A percentile compares a stretch with the other conserved stretches of the same genome.
Evolutionary conservation across 2,329 filamentous ascomycete genomes (phyloP).

Genomic region (Chaetomium olivaceum): DNA sequence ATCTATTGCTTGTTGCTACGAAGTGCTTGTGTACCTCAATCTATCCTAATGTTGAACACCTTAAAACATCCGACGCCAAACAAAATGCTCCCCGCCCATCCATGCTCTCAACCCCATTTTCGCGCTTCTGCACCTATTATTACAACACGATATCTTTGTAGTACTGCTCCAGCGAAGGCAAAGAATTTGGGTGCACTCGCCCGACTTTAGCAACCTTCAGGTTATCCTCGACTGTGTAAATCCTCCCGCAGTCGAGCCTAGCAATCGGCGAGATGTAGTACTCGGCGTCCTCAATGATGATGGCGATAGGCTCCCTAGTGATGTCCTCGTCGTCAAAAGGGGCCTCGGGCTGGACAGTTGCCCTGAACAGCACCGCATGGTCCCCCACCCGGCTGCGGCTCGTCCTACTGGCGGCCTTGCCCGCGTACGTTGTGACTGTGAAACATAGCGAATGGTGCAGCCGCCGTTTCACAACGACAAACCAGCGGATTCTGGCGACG

Average conservation of each 20-base stretch:
- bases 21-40: not conserved
- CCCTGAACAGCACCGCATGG: constrained; percentile 32
- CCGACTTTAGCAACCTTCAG: constrained; percentile 35
- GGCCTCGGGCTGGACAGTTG: constrained; percentile 26
- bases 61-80: not conserved
- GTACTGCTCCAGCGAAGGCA: constrained; percentile 29
- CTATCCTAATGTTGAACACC: not conserved
- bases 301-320: constrained; percentile 26
- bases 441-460: constrained; percentile 35
- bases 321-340: constrained; percentile 32
- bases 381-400: constrained; percentile 23
- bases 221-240: constrained; percentile 36
- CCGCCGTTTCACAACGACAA: constrained; percentile 34
- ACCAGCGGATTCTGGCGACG: constrained; percentile 33
- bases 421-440: constrained; percentile 31
- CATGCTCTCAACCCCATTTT: not conserved
- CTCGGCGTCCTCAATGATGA: constrained; percentile 35
- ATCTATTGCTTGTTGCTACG: not conserved
- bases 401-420: constrained; percentile 12
- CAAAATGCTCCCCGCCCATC: not conserved
- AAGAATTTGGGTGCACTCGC: constrained; percentile 29
- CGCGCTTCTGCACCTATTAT: not conserved
- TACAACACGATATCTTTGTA: constrained; percentile 28
- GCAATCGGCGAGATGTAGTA: constrained; percentile 34
- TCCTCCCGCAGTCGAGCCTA: constrained; percentile 33